Base-by-base conservation (phyloP, 495 filamentous ascomycete genomes). In the Neurospora sp. region DNA sequence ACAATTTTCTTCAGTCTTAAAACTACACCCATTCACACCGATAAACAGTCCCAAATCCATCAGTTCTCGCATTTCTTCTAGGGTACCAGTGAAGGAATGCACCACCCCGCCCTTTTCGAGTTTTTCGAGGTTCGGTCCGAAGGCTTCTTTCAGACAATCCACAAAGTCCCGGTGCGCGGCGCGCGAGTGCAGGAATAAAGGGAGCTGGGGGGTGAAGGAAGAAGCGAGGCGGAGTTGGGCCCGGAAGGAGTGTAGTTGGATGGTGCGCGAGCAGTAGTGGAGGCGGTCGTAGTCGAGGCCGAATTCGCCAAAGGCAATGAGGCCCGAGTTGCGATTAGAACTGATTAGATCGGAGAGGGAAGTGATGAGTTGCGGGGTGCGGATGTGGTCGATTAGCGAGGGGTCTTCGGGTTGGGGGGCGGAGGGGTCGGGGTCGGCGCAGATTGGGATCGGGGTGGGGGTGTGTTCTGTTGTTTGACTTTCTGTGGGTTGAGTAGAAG, bases 231-330 rank as follows among this genome's bases (percentile, higher is more conserved):
- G 12, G 0, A 90, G 88, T 78, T 98, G 96, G 6, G 86, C 86
- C 5, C 88, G 88, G 79, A 99, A 99, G 73, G 93, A 96, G 75
- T 92, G 90, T 9, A 94, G 85, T 78, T 99, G 96, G 5, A 89
- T 84, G 37, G 93, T 91, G 68, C 89, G 91, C 1, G 88, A 85
- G 76, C 89, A 92, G 76, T 94, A 89, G 76, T 91, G 91, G 14
- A 99, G 83, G 3, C 96, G 88, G 81, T 99, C 96, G 79, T 98
- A 99, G 82, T 99, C 96, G 1, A 99, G 89, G 10, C 96, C 96
- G 72, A 99, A 93, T 79, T 99, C 96, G 53, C 96, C 96, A 79
- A 98, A 97, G 27, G 96, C 96, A 14, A 93, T 90, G 22, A 85
- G 27, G 27, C 27, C 27, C 27, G 27, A 31, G 27, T 31, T 31